A percentile compares a stretch with the other conserved stretches of the same genome.
Conservation (phyloP, 2,329 filamentous ascomycete species). For the Thelonectria discophora region DNA sequence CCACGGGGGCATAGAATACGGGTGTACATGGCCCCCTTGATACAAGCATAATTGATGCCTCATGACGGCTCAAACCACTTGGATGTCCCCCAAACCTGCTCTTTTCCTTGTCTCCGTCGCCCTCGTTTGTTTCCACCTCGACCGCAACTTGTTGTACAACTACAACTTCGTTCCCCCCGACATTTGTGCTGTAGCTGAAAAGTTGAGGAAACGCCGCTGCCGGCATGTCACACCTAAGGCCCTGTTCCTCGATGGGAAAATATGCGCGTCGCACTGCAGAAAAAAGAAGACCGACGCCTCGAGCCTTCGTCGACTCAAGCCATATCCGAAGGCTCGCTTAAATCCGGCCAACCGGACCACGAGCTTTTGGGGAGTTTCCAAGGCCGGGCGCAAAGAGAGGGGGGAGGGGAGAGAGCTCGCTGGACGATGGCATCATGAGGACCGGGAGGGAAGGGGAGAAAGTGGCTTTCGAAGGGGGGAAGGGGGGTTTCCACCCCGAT, state of each 20-base stretch:
- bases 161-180: not conserved
- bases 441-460: not conserved
- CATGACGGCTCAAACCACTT: not conserved
- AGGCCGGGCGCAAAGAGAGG: not conserved
- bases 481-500: not conserved
- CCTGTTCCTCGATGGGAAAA: constrained; percentile 5
- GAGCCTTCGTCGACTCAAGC: constrained; percentile 9
- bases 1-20: too few species aligned
- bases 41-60: not conserved
- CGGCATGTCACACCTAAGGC: not conserved
- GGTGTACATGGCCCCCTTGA: not conserved
- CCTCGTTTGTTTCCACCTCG: too few species aligned
- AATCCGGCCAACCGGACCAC: constrained; percentile 31
- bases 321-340: constrained; percentile 33
- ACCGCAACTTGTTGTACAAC: not conserved
- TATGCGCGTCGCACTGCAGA: constrained; percentile 31
- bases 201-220: too few species aligned
- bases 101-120: not conserved
- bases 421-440: not conserved
- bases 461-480: not conserved
- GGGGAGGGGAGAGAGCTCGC: not conserved
- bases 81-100: not conserved
- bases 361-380: not conserved
- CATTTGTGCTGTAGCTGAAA: not conserved
- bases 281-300: not conserved